phyloP scores from a whole-genome alignment of 2,329 filamentous ascomycete genomes.

The Sporothrix protearum region DNA sequence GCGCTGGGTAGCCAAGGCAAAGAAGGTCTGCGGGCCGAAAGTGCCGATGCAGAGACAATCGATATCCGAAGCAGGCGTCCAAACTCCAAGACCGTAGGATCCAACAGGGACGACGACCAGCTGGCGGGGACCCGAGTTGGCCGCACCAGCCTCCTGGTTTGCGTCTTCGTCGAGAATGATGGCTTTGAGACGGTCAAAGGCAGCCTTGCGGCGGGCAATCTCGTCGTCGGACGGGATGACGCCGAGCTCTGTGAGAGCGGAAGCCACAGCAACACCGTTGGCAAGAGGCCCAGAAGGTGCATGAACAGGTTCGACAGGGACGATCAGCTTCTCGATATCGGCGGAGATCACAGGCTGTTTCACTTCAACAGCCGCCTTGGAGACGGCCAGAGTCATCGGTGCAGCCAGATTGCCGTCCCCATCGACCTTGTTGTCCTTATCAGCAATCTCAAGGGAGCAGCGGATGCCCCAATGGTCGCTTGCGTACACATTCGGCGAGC shows the following conservation, averaged over 20 bases:
- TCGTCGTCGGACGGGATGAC: slow-evolving; percentile 50
- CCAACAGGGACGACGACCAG: slow-evolving; percentile 60
- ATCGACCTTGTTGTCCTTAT: background rate
- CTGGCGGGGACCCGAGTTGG: slow-evolving; percentile 29
- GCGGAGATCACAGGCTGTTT: slow-evolving; percentile 10
- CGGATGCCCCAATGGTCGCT: slow-evolving; percentile 60
- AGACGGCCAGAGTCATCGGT: background rate
- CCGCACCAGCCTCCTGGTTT: background rate
- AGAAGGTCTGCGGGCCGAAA: slow-evolving; percentile 59
- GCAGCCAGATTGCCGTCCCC: background rate
- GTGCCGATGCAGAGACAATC: slow-evolving; percentile 64
- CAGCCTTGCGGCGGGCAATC: slow-evolving; percentile 23
- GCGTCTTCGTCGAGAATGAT: slow-evolving; percentile 13
- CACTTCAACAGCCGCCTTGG: slow-evolving; percentile 4
- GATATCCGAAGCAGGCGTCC: slow-evolving; percentile 59
- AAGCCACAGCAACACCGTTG: slow-evolving; percentile 37
- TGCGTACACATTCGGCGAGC: slow-evolving; percentile 34
- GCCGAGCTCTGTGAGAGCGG: slow-evolving; percentile 37
- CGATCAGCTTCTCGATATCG: slow-evolving; percentile 31
- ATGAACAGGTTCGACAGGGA: slow-evolving; percentile 37
- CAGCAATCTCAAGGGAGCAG: slow-evolving; percentile 38
- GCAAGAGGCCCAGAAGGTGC: slow-evolving; percentile 35
- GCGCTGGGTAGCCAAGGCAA: slow-evolving; percentile 54
- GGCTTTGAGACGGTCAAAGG: slow-evolving; percentile 27
- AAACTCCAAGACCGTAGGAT: slow-evolving; percentile 61